Base-by-base conservation (phyloP, 2,329 filamentous ascomycete species). In the Colletotrichum sp. region DNA sequence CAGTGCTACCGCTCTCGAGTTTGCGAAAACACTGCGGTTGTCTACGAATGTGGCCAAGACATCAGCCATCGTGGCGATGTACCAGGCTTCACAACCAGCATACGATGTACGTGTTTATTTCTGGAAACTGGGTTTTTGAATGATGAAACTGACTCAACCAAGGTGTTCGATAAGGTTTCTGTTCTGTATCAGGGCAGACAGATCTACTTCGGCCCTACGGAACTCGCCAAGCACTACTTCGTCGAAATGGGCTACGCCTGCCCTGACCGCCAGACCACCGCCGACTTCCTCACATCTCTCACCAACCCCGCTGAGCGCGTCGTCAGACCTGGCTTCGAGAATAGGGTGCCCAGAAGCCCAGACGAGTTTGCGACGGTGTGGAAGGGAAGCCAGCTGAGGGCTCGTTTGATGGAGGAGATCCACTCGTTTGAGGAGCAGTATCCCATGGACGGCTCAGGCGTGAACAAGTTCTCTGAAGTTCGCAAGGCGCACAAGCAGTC, bases 181-280 rank as follows among this genome's bases (percentile, higher is more conserved):
- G 86, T 95, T 2, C 86, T 95, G 1, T 93, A 94, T 78, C 91
- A 94, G 77, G 93, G 93, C 3, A 89, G 90, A 68, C 92, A 93
- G 79, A 92, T 94, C 65, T 95, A 79, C 77, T 83, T 82, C 30
- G 81, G 81, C 0, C 68, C 68, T 1, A 78, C 79, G 0, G 68
- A 77, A 1, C 16, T 62, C 0, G 82, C 82, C 1, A 81, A 79
- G 36, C 67, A 79, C 9, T 82, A 82, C 26, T 83, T 83, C 26
- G 30, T 78, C 13, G 68, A 82, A 24, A 71, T 83, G 70, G 93
- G 93, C 0, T 95, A 94, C 76, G 86, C 90, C 15, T 93, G 83
- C 32, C 85, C 85, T 0, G 81, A 83, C 0, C 80, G 86, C 26
- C 85, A 92, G 78, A 95, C 93, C 0, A 95, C 93, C 1, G 92